Conservation (phyloP, 2,329 filamentous ascomycete species). For the Penicillium sp. region DNA sequence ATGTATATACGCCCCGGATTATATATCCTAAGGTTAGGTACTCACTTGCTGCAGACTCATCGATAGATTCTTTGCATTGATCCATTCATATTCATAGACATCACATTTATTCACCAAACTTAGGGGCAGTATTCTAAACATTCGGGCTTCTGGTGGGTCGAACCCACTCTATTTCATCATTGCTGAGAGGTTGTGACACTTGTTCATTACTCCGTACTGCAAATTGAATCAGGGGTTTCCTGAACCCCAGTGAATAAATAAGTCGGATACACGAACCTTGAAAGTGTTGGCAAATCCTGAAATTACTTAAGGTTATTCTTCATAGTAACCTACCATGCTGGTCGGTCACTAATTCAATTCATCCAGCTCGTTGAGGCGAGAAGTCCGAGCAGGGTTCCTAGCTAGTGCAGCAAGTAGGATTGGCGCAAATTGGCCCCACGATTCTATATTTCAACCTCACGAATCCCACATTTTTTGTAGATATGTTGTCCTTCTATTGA, state of each 20-base stretch:
- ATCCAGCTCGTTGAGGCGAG: neutral
- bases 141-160: neutral
- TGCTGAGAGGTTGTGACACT: neutral
- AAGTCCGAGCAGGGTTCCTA: neutral
- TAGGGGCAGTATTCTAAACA: neutral
- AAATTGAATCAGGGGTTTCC: neutral
- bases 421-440: neutral
- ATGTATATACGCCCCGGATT: neutral
- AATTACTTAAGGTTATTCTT: neutral
- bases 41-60: neutral
- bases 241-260: neutral
- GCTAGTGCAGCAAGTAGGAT: neutral
- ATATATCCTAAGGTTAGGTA: too few relatives aligned
- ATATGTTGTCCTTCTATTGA: neutral
- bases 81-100: neutral
- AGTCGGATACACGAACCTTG: neutral
- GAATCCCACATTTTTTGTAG: neutral
- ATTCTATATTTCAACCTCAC: neutral
- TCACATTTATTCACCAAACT: neutral
- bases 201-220: neutral
- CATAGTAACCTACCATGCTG: neutral
- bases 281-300: neutral
- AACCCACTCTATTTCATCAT: neutral
- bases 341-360: neutral
- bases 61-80: neutral